Conservation (phyloP, 176 grass and related monocot species). For the Bonia amplexicaulis region DNA sequence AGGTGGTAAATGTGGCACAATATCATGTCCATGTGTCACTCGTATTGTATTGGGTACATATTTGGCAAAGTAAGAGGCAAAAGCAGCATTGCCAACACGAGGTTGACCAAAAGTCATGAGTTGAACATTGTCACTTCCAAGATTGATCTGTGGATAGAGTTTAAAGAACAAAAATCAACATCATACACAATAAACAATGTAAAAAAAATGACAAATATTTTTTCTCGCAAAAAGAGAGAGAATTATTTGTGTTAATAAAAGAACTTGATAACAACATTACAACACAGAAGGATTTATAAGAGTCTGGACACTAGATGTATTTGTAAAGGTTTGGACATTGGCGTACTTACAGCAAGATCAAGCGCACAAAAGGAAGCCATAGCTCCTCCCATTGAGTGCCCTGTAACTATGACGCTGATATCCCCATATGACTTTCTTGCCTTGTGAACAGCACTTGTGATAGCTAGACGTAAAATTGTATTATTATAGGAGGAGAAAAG, state of each 20-base stretch:
- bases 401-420: background rate
- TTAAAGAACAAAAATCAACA: background rate
- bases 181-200: background rate
- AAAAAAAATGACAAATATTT: no score
- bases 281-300: background rate
- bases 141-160: slow-evolving; percentile 40
- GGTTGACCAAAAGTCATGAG: slow-evolving; percentile 69
- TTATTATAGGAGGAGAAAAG: slow-evolving; percentile 65
- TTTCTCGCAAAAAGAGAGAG: no score
- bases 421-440: slow-evolving; percentile 40
- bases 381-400: slow-evolving; percentile 56
- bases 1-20: slow-evolving; percentile 72
- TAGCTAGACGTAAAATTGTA: slow-evolving; percentile 44
- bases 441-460: slow-evolving; percentile 44
- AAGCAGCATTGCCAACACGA: slow-evolving; percentile 66
- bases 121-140: slow-evolving; percentile 39
- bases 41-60: slow-evolving; percentile 51
- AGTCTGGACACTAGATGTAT: background rate
- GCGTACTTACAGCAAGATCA: no score
- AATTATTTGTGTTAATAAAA: background rate
- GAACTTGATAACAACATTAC: background rate
- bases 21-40: slow-evolving; percentile 53
- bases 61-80: slow-evolving; percentile 49
- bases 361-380: no score
- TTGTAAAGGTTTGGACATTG: no score